These are phyloP conservation scores for Cylindrodendrum hubeiense DNA, from an alignment of 2,329 filamentous ascomycete species.

Conservation along the genomic window DNA sequence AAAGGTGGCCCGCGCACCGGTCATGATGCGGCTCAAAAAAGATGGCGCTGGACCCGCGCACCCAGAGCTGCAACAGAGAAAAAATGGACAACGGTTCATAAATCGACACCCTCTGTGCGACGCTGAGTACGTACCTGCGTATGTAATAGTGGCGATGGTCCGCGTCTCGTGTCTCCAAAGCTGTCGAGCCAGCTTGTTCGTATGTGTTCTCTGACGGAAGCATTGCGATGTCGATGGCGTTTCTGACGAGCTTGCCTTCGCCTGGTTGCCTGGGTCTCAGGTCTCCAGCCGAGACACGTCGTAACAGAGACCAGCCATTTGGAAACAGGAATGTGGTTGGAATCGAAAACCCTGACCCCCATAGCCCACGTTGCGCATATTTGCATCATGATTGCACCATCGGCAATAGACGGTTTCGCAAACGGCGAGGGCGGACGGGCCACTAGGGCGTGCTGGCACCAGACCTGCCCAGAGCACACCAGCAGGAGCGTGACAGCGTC, in stretches of 20 bases:
- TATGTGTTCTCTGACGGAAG: not conserved
- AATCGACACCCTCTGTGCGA: constrained; percentile 13
- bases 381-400: constrained; percentile 39
- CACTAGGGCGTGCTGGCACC: constrained; percentile 23
- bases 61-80: not conserved
- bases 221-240: not conserved
- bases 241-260: constrained; percentile 14
- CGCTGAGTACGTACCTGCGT: not conserved
- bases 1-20: constrained; percentile 39
- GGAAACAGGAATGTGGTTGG: constrained; percentile 17
- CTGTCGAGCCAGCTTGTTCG: no score
- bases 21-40: constrained; percentile 40
- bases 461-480: not conserved
- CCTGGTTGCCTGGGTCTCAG: not conserved
- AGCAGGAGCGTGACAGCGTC: not conserved
- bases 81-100: not conserved
- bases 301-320: constrained; percentile 8
- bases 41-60: constrained; percentile 19
- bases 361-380: constrained; percentile 37
- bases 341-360: constrained; percentile 5
- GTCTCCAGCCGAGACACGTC: not conserved
- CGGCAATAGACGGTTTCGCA: constrained; percentile 6
- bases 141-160: not conserved
- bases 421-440: constrained; percentile 24
- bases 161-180: not conserved